Evolutionary conservation across 306 rosid genomes (phyloP).

Genomic region (Potentilla sterilis): DNA sequence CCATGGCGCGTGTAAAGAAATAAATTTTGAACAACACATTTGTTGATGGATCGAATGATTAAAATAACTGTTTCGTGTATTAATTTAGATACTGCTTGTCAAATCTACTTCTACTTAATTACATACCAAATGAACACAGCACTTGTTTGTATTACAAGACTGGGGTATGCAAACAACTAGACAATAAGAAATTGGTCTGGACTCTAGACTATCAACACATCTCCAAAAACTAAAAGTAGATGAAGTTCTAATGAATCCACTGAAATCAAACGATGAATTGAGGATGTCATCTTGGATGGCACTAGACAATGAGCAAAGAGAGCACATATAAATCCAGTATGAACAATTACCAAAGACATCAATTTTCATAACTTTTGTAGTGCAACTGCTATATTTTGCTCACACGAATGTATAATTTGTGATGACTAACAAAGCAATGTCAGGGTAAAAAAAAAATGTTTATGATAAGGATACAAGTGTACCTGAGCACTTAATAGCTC

Average conservation of each 20-base stretch:
- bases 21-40: neutral
- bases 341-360: neutral
- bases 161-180: neutral
- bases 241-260: neutral
- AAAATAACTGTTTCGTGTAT: neutral
- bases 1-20: neutral
- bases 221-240: neutral
- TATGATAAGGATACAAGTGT: neutral
- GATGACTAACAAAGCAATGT: neutral
- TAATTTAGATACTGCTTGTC: neutral
- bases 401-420: neutral
- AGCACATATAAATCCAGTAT: neutral
- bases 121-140: too few species aligned
- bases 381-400: neutral
- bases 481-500: neutral
- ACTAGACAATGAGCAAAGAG: neutral
- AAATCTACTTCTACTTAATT: neutral
- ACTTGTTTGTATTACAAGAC: neutral
- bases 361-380: neutral
- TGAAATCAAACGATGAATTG: neutral
- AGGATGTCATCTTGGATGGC: neutral
- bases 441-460: neutral
- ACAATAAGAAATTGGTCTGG: neutral
- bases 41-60: neutral
- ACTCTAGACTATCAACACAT: neutral